phyloP scores from a whole-genome alignment of 805 yeast species.

The Diddensiella transvaalensis region DNA sequence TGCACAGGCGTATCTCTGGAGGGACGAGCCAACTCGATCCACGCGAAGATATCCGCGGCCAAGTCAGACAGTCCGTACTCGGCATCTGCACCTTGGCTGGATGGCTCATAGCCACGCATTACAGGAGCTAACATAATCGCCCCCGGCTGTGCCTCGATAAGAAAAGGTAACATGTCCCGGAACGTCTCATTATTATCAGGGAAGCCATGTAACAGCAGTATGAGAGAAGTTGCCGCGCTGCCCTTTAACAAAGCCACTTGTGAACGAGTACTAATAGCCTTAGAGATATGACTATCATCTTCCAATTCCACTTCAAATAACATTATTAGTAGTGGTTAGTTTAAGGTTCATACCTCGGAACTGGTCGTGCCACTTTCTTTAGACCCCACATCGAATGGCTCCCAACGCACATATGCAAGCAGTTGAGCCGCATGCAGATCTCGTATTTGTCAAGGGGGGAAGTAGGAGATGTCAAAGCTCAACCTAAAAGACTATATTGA shows the following conservation, averaged over 20 bases:
- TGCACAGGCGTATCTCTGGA: slow-evolving; percentile 19
- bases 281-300: not conserved
- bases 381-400: no score
- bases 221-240: not conserved
- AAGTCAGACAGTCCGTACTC: slow-evolving; percentile 16
- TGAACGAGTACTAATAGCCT: not conserved
- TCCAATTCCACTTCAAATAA: not conserved
- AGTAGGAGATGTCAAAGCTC: no score
- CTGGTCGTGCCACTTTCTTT: no score
- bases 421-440: no score
- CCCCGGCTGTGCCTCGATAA: slow-evolving; percentile 16
- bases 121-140: slow-evolving; percentile 26
- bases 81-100: slow-evolving; percentile 16
- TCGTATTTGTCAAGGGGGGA: no score
- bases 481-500: no score
- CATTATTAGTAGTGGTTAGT: no score
- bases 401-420: no score
- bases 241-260: not conserved
- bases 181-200: slow-evolving; percentile 27
- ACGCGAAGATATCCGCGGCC: slow-evolving; percentile 20
- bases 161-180: slow-evolving; percentile 16
- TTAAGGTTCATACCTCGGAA: no score
- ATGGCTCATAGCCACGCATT: slow-evolving; percentile 27
- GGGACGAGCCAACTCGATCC: slow-evolving; percentile 18
- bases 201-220: slow-evolving; percentile 29